Percentiles rank a stretch among this genome's conserved stretches.
Conservation (phyloP, 1,139 yeast genomes). For the Yamadazyma epiphylla region DNA sequence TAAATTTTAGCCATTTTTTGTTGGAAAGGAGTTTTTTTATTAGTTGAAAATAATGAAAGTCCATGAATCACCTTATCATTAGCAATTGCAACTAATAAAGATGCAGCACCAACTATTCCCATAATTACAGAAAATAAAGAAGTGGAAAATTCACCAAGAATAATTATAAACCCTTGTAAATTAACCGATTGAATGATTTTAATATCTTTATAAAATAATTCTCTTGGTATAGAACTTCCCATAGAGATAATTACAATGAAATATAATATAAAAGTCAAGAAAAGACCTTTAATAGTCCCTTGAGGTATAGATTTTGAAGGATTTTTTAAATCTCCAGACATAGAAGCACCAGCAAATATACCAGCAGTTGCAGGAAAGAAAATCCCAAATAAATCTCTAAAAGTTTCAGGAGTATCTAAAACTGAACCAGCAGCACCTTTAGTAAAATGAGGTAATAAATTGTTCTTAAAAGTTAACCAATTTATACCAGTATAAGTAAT, state of each 20-base stretch:
- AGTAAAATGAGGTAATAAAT: constrained; percentile 76
- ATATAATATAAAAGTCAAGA: constrained; percentile 72
- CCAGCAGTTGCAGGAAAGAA: constrained; percentile 99
- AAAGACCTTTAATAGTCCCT: constrained; percentile 82
- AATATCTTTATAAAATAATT: constrained; percentile 68
- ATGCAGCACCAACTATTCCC: constrained; percentile 94
- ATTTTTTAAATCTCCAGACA: constrained; percentile 89
- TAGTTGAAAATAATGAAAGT: constrained; percentile 51
- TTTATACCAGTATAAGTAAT: constrained; percentile 62
- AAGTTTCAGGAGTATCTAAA: constrained; percentile 59
- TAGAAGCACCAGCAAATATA: constrained; percentile 96
- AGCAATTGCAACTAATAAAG: constrained; percentile 85
- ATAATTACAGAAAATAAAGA: constrained; percentile 88
- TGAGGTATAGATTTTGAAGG: constrained; percentile 88
- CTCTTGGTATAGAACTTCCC: constrained; percentile 78
- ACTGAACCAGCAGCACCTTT: constrained; percentile 91
- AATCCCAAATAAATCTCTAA: constrained; percentile 84
- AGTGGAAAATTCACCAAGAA: constrained; percentile 88
- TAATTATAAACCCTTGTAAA: constrained; percentile 61
- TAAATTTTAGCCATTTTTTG: constrained; percentile 54
- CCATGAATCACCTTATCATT: constrained; percentile 84
- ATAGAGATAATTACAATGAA: constrained; percentile 71
- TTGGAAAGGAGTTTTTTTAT: constrained; percentile 30
- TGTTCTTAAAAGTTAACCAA: constrained; percentile 59
- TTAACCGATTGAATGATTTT: constrained; percentile 83